Percentiles rank a stretch among this genome's conserved stretches.
Evolutionary conservation across 2,329 filamentous ascomycete species (phyloP).

Genomic region (Scedosporium apiospermum): DNA sequence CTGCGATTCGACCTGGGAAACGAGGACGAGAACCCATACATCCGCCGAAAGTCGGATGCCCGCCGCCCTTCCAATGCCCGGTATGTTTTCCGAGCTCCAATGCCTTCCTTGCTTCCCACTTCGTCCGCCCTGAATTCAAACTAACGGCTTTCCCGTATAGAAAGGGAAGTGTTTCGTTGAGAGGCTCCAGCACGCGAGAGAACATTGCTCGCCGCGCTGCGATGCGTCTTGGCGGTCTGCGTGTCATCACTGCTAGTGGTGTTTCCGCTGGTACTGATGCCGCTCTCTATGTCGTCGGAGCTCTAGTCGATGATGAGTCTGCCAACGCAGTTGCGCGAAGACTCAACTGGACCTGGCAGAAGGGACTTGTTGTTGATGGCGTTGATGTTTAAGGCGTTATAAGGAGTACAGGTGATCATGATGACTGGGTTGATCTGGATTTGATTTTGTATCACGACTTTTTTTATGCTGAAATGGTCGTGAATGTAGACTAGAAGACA

Average conservation of each 20-base stretch:
- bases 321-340: slow-evolving; percentile 65
- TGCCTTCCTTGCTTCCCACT: background rate
- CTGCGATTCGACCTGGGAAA: slow-evolving; percentile 77
- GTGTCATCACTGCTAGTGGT: slow-evolving; percentile 74
- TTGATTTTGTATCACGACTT: background rate
- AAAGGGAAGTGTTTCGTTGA: slow-evolving; percentile 78
- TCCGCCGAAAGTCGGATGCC: slow-evolving; percentile 63
- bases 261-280: slow-evolving; percentile 76
- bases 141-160: slow-evolving; percentile 27
- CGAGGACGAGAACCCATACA: slow-evolving; percentile 75
- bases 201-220: slow-evolving; percentile 69
- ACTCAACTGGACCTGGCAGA: slow-evolving; percentile 79
- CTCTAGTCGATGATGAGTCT: slow-evolving; percentile 67
- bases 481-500: background rate
- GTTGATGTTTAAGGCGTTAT: slow-evolving; percentile 58
- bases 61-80: slow-evolving; percentile 51
- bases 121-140: background rate
- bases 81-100: slow-evolving; percentile 27
- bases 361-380: slow-evolving; percentile 75
- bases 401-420: background rate
- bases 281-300: slow-evolving; percentile 73
- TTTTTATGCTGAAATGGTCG: background rate
- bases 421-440: background rate
- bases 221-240: slow-evolving; percentile 59
- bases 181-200: slow-evolving; percentile 65